These are phyloP conservation scores for Myriosclerotinia duriaeana DNA, from an alignment of 2,329 filamentous ascomycete species.

Conservation along the genomic window DNA sequence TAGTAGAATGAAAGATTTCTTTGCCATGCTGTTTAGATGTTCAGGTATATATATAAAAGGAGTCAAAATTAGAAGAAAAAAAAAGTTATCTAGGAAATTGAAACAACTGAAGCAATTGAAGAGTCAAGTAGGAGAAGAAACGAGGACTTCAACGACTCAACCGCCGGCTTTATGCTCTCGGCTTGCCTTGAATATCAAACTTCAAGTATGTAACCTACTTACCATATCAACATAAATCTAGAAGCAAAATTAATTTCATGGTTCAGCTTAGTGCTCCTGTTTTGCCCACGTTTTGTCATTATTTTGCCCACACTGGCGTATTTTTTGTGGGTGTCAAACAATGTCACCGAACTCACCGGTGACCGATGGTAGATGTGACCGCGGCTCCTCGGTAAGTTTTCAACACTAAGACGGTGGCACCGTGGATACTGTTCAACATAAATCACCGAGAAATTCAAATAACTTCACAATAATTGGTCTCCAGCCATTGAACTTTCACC, in stretches of 20 bases:
- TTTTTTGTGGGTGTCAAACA: not conserved
- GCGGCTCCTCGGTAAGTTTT: slow-evolving; percentile 16
- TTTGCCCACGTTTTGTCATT: not conserved
- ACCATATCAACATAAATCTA: not conserved
- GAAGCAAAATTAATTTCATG: not conserved
- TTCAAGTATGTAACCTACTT: not conserved
- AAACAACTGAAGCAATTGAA: not conserved
- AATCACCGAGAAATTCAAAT: not conserved
- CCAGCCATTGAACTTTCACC: not conserved
- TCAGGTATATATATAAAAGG: not conserved
- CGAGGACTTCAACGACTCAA: not conserved
- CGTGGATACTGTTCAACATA: not conserved
- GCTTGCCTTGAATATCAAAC: not conserved
- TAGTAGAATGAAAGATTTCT: slow-evolving; percentile 24
- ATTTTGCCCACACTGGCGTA: not conserved
- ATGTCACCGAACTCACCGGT: not conserved
- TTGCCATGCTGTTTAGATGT: slow-evolving; percentile 1
- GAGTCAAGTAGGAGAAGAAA: not conserved
- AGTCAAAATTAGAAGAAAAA: not conserved
- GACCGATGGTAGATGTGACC: not conserved
- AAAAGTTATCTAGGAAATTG: too few relatives aligned
- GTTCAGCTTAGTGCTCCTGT: not conserved
- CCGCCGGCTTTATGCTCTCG: not conserved
- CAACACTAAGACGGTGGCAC: not conserved
- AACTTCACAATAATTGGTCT: not conserved